These are phyloP conservation scores for Yarrowia sp. DNA, from an alignment of 805 yeast genomes.

Conservation along the genomic window DNA sequence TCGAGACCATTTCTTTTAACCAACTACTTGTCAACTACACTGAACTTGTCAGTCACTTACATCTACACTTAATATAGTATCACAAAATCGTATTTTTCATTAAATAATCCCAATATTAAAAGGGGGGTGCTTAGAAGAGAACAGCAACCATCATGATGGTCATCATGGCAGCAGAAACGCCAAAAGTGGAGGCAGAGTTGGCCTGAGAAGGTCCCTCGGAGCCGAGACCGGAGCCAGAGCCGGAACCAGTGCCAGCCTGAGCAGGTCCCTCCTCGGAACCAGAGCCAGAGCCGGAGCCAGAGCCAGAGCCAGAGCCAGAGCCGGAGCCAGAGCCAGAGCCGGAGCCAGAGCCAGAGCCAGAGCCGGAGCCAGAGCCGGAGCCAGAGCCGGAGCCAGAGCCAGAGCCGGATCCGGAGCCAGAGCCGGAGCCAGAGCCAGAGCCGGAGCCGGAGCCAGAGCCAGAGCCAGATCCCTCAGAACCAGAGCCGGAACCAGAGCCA, in stretches of 20 bases:
- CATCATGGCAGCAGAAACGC: conserved; percentile 26
- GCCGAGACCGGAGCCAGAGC: conserved; percentile 1
- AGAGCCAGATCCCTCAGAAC: neutral
- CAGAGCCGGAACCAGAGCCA: neutral
- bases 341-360: conserved; percentile 17
- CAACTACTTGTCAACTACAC: too few relatives aligned
- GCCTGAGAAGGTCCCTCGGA: conserved; percentile 34
- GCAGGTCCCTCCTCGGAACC: conserved; percentile 1
- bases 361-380: conserved; percentile 13
- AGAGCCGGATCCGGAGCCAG: conserved; percentile 10
- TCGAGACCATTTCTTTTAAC: too few relatives aligned
- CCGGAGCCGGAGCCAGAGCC: conserved; percentile 15
- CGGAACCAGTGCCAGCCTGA: conserved; percentile 8
- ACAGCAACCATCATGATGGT: conserved; percentile 18
- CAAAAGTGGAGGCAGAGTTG: conserved; percentile 24
- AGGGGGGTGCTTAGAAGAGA: conserved; percentile 11
- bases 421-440: neutral
- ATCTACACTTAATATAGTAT: neutral
- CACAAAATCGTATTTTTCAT: conserved; percentile 10
- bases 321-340: conserved; percentile 18
- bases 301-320: conserved; percentile 13
- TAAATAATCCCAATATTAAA: neutral
- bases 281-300: conserved; percentile 12
- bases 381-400: conserved; percentile 14
- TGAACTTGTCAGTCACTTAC: too few relatives aligned